Evolutionary conservation across 176 grass and related monocot species (phyloP).

Genomic region (maize (Zea mays)): DNA sequence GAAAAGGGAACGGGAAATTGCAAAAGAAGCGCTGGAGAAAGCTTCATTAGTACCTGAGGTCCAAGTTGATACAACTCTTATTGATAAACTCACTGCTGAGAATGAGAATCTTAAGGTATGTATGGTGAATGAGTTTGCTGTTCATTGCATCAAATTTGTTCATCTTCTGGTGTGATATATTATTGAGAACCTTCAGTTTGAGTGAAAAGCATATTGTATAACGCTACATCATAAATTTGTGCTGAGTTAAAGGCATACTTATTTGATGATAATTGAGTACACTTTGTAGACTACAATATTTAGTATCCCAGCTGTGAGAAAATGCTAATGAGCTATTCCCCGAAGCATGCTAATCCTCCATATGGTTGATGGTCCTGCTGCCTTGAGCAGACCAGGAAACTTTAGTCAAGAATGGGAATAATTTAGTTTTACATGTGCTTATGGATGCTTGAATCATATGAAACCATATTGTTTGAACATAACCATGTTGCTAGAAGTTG

Average conservation of each 20-base stretch:
- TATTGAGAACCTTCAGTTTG: constrained; percentile 3
- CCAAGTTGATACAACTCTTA: constrained; percentile 69
- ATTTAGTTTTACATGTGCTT: constrained; percentile 7
- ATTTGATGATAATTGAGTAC: constrained; percentile 20
- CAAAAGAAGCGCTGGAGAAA: constrained; percentile 60
- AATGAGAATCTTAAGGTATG: constrained; percentile 89
- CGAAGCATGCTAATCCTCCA: constrained; percentile 20
- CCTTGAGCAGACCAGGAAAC: constrained; percentile 20
- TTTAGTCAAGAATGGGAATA: constrained; percentile 7
- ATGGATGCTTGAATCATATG: neutral
- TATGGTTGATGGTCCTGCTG: constrained; percentile 11
- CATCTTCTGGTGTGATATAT: constrained; percentile 19
- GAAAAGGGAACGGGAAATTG: constrained; percentile 61
- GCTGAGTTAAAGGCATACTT: constrained; percentile 17
- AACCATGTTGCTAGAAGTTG: constrained; percentile 11
- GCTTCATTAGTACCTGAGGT: constrained; percentile 67
- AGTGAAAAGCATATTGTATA: neutral
- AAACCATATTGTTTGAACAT: constrained; percentile 30
- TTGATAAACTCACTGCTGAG: constrained; percentile 81
- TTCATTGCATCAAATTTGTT: constrained; percentile 29
- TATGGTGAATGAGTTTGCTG: constrained; percentile 15
- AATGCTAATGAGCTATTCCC: constrained; percentile 21
- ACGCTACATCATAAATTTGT: neutral
- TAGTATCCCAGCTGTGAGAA: constrained; percentile 4
- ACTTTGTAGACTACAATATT: constrained; percentile 14